Evolutionary conservation across 768 basidiomycete genomes (phyloP).

Genomic region (Dioszegia aurantiaca): DNA sequence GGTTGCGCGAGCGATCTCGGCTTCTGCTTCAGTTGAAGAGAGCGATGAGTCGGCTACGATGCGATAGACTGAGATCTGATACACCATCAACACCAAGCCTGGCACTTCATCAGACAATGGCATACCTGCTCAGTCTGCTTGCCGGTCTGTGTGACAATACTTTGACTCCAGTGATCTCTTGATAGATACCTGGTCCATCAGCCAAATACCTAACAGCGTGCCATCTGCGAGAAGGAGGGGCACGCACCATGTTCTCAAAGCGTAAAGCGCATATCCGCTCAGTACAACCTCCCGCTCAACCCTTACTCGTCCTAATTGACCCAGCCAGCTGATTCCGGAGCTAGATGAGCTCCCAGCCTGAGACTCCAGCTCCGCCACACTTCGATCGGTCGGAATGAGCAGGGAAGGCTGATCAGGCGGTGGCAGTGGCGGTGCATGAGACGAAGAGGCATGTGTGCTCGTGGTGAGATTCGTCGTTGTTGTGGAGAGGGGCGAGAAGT

Average conservation of each 20-base stretch:
- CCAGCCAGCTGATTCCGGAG: constrained; percentile 24
- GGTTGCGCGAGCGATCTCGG: constrained; percentile 29
- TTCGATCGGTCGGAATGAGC: constrained; percentile 42
- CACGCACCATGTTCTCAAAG: constrained; percentile 39
- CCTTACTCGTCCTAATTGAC: constrained; percentile 29
- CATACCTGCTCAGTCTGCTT: constrained; percentile 42
- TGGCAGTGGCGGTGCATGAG: background rate
- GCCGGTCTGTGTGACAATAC: constrained; percentile 45
- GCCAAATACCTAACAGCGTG: background rate
- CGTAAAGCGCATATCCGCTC: constrained; percentile 38
- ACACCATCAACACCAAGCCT: too few relatives aligned
- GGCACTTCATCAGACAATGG: too few relatives aligned
- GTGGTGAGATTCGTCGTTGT: constrained; percentile 3
- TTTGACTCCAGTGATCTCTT: constrained; percentile 41
- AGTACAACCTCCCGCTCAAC: constrained; percentile 36
- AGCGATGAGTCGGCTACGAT: constrained; percentile 26
- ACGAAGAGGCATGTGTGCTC: constrained; percentile 1
- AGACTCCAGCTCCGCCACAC: constrained; percentile 32
- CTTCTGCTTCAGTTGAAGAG: constrained; percentile 19
- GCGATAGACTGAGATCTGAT: constrained; percentile 39
- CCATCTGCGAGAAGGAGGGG: background rate
- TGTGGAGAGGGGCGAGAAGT: background rate
- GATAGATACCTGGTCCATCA: constrained; percentile 34
- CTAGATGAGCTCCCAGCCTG: constrained; percentile 6
- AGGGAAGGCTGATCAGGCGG: constrained; percentile 16